Conservation (phyloP, 148 eudicot genomes). For the Beta vulgaris region DNA sequence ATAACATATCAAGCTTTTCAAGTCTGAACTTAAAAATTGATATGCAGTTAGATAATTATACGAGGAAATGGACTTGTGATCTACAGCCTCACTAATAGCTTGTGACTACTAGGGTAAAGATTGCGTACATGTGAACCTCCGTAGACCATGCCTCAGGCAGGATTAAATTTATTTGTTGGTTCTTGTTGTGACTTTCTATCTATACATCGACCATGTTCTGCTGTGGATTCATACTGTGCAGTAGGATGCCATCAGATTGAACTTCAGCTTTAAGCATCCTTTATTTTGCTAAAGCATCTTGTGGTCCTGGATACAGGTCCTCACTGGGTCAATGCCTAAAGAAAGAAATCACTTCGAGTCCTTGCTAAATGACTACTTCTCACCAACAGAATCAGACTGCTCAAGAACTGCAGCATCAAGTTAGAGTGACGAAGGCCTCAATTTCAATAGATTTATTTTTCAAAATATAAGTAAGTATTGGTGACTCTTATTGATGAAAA, state of each 20-base stretch:
- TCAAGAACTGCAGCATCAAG: constrained; percentile 33
- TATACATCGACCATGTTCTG: background rate
- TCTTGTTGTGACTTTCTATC: background rate
- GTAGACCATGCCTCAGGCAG: too few relatives aligned
- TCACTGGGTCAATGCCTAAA: constrained; percentile 84
- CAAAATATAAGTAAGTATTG: background rate
- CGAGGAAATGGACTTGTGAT: too few relatives aligned
- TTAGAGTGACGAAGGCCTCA: constrained; percentile 11
- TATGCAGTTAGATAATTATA: too few relatives aligned
- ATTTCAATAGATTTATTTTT: background rate
- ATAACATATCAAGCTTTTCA: background rate
- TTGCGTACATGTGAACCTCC: too few relatives aligned
- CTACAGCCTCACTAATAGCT: too few relatives aligned
- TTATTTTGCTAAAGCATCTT: background rate
- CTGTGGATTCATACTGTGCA: background rate
- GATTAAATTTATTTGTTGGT: background rate
- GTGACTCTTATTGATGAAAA: background rate
- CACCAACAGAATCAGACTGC: constrained; percentile 31
- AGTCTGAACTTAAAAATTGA: background rate
- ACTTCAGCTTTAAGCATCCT: background rate
- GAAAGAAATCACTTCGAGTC: constrained; percentile 71
- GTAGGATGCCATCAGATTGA: background rate
- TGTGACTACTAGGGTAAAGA: too few relatives aligned
- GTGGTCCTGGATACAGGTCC: constrained; percentile 51
- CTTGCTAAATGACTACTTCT: constrained; percentile 56